Evolutionary conservation across 805 yeast genomes (phyloP), one percentile per base, ranked within the genome.

Genomic region (Candida chauliodis): DNA sequence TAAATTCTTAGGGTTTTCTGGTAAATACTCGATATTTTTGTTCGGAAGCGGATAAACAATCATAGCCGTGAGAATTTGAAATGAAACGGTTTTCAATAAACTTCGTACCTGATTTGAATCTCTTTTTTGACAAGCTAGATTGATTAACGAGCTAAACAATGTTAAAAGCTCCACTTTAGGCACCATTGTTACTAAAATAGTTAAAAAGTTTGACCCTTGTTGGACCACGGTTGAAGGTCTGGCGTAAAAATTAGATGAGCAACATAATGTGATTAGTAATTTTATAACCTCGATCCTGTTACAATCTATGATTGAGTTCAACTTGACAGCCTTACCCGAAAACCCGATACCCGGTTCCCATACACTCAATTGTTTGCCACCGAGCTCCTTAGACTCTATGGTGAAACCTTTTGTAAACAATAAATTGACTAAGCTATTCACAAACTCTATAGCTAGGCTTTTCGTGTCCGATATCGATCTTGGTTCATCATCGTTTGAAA

Each of bases 311-410:
- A 56, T 39, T 6, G 54, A 37, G 30, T 62, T 58, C 1, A 66
- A 59, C 2, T 52, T 35, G 5, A 15, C 36, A 39, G 51, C 56
- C 36, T 49, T 55, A 4, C 56, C 41, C 1, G 73, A 60, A 3
- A 64, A 55, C 2, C 87, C 90, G 22, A 89, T 71, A 5, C 96
- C 96, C 3, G 84, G 78, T 49, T 85, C 95, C 96, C 96, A 89
- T 1, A 83, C 66, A 6, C 33, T 38, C 24, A 34, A 19, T 16
- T 21, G 34, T 15, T 34, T 34, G 2, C 31, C 31, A 3, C 37
- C 37, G 5, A 20, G 3, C 9, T 26, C 19, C 15, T 34, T 34
- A 6, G 31, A 25, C 7, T 42, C 41, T 4, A 78, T 56, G 0
- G 90, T 78, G 51, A 83, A 83, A 1, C 76, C 77, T 8, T 70